A percentile compares a stretch with the other conserved stretches of the same genome.
phyloP scores from a whole-genome alignment of 352 stramenopile species.

The Aphanomyces astaci region DNA sequence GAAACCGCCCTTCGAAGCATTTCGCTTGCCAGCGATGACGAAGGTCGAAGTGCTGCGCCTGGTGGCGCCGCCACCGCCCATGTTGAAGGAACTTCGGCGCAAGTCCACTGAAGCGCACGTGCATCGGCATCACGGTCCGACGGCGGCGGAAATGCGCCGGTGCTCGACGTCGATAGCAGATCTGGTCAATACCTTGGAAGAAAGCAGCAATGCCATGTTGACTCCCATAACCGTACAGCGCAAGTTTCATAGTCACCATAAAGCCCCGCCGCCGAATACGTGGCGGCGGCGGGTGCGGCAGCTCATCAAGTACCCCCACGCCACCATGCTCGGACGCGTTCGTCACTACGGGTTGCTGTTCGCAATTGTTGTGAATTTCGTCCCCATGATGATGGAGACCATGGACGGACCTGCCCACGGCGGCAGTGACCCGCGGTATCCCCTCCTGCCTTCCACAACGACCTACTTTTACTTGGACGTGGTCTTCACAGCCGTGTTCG shows the following conservation, averaged over 20 bases:
- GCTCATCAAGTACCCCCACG: neutral
- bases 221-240: neutral
- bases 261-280: neutral
- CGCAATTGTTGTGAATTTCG: constrained; percentile 14
- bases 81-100: neutral
- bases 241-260: neutral
- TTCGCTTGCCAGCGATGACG: neutral
- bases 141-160: neutral
- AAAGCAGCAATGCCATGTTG: neutral
- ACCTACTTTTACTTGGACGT: constrained; percentile 34
- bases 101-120: neutral
- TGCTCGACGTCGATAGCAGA: neutral
- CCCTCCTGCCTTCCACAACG: constrained; percentile 35
- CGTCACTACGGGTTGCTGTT: constrained; percentile 11
- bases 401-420: constrained; percentile 42
- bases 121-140: neutral
- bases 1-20: neutral
- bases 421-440: constrained; percentile 48
- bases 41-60: neutral
- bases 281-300: neutral
- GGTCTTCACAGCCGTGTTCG: constrained; percentile 45
- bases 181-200: neutral
- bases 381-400: constrained; percentile 19
- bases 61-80: neutral
- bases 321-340: neutral